Conservation (phyloP, 768 basidiomycete species). For the Suillus subluteus region DNA sequence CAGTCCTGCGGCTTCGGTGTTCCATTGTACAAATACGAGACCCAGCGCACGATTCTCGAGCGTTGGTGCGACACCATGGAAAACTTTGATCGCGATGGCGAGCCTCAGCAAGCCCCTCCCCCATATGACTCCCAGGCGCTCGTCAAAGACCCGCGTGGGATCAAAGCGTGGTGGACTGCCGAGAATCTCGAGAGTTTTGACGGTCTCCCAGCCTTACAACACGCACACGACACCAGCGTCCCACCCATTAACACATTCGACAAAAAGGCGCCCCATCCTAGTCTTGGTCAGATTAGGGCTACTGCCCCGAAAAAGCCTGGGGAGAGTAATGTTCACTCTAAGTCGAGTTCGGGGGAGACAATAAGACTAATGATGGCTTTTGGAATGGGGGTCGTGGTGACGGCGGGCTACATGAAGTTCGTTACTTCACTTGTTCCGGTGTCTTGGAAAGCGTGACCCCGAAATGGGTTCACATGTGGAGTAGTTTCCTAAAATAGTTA, state of each 20-base stretch:
- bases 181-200: slow-evolving; percentile 58
- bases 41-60: slow-evolving; percentile 56
- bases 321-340: background rate
- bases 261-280: slow-evolving; percentile 16
- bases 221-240: slow-evolving; percentile 29
- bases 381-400: slow-evolving; percentile 30
- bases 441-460: background rate
- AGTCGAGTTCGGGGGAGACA: background rate
- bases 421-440: slow-evolving; percentile 4
- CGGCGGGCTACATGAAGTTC: slow-evolving; percentile 19
- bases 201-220: slow-evolving; percentile 53
- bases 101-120: background rate
- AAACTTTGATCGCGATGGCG: slow-evolving; percentile 35
- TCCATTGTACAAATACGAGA: slow-evolving; percentile 60
- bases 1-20: slow-evolving; percentile 73
- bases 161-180: slow-evolving; percentile 57
- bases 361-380: slow-evolving; percentile 31
- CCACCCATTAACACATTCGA: slow-evolving; percentile 27
- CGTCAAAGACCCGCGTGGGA: slow-evolving; percentile 39
- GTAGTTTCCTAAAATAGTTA: background rate
- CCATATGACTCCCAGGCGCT: slow-evolving; percentile 11
- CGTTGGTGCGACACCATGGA: slow-evolving; percentile 51
- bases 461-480: background rate
- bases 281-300: background rate
- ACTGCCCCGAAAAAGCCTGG: background rate